Conservation (phyloP, 257 asterid species). For the Nicotiana undulata region DNA sequence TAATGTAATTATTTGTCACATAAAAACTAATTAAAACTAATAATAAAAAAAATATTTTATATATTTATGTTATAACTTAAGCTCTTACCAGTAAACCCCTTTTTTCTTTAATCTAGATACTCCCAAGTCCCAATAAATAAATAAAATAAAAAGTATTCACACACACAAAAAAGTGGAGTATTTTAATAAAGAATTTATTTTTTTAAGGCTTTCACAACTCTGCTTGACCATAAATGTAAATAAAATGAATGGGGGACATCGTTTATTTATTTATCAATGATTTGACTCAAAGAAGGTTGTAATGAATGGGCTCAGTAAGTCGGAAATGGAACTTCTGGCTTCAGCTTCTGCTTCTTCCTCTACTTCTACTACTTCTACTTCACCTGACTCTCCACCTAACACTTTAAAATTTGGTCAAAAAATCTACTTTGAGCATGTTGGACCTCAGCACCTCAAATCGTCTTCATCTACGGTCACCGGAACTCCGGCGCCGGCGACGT, state of each 20-base stretch:
- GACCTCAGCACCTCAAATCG: constrained; percentile 17
- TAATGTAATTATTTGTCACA: too few relatives aligned
- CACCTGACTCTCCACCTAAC: constrained; percentile 38
- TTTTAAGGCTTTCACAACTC: neutral
- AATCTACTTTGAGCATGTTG: constrained; percentile 64
- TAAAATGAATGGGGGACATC: neutral
- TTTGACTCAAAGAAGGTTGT: constrained; percentile 10
- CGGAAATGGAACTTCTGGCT: constrained; percentile 60
- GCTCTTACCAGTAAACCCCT: neutral
- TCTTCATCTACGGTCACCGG: constrained; percentile 12
- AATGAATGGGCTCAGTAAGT: constrained; percentile 44
- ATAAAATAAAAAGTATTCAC: neutral
- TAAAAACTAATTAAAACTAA: too few relatives aligned
- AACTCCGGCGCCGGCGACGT: constrained; percentile 38
- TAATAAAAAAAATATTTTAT: too few relatives aligned
- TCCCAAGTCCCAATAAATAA: neutral
- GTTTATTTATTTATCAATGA: neutral
- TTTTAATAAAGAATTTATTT: neutral
- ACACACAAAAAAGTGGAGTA: neutral
- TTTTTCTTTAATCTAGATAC: neutral
- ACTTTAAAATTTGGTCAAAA: constrained; percentile 74
- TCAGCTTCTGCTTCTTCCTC: constrained; percentile 25
- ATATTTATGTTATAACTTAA: too few relatives aligned
- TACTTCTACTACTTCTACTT: constrained; percentile 29
- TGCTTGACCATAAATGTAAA: neutral